Evolutionary conservation across 192 early-diverging fungal species (phyloP), one percentile per base, ranked within the genome.

Genomic region (Coemansia sp.): DNA sequence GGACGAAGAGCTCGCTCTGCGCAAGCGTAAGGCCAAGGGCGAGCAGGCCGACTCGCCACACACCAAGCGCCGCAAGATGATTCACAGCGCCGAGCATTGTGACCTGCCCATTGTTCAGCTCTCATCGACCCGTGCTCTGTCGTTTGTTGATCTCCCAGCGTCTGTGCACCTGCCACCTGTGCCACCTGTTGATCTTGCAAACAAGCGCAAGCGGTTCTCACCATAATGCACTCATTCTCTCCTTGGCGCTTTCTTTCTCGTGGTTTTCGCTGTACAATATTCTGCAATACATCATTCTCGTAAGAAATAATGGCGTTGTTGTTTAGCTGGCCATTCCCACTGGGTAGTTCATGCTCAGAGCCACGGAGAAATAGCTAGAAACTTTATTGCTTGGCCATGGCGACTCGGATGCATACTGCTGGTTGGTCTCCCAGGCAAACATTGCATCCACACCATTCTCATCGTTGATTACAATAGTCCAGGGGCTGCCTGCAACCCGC

Each of bases 31-130:
- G 47, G 59, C 55, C 49, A 59, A 66, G 43, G 70, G 71, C 14
- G 69, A 59, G 48, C 61, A 78, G 23, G 54, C 66, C 43, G 75
- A 72, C 32, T 78, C 75, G 54, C 75, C 75, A 4, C 47, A 66
- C 6, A 69, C 67, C 0, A 78, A 78, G 56, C 69, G 75, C 4
- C 70, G 75, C 19, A 78, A 78, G 35, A 73, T 73, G 70, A 73
- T 73, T 26, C 70, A 73, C 16, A 45, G 52, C 20, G 56, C 61
- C 14, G 27, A 37, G 10, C n/a, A 9, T 60, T 14, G 43, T 20
- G 24, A 43, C 41, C 14, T 26, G 39, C 32, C 48, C 48, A 14
- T 35, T 48, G 22, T 49, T 23, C 23, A 26, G 38, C 26, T 48
- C 26, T 32, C 27, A 2, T 56, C 54, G 16, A 32, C 29, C 20